These are phyloP conservation scores for Sclerotinia borealis DNA, from an alignment of 2,329 filamentous ascomycete species.

Conservation along the genomic window DNA sequence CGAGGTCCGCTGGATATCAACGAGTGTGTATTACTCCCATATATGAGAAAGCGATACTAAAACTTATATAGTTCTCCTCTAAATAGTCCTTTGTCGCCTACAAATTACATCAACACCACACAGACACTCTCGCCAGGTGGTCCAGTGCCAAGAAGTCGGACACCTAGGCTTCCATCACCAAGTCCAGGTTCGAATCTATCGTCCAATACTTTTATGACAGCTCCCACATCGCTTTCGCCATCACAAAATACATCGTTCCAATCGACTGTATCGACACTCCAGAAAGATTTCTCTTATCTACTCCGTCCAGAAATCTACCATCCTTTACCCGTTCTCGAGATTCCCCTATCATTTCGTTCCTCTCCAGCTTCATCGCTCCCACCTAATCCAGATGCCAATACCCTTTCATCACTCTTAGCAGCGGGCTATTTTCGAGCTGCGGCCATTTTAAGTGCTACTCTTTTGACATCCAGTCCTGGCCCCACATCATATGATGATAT, in stretches of 20 bases:
- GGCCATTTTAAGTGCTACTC: constrained; percentile 60
- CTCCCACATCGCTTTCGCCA: constrained; percentile 23
- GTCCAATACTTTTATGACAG: constrained; percentile 24
- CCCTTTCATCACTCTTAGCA: constrained; percentile 62
- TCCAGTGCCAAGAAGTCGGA: background rate
- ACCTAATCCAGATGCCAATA: constrained; percentile 51
- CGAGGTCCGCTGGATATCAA: constrained; percentile 72
- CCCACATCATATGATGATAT: constrained; percentile 58
- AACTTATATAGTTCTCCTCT: constrained; percentile 16
- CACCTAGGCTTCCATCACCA: constrained; percentile 26
- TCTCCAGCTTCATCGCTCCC: constrained; percentile 47
- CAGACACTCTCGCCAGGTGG: background rate
- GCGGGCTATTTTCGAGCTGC: constrained; percentile 75
- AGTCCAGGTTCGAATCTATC: constrained; percentile 26
- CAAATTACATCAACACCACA: constrained; percentile 11
- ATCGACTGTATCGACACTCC: constrained; percentile 34
- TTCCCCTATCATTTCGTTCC: constrained; percentile 62
- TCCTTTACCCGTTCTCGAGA: constrained; percentile 58
- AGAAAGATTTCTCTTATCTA: constrained; percentile 74
- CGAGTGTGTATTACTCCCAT: constrained; percentile 50
- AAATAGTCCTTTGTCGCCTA: constrained; percentile 10
- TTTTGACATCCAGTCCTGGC: constrained; percentile 49
- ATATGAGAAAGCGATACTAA: background rate
- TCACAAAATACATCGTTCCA: constrained; percentile 27
- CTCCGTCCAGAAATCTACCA: constrained; percentile 79